Evolutionary conservation across 768 basidiomycete species (phyloP).

Genomic region (Panaeolus cyanescens): DNA sequence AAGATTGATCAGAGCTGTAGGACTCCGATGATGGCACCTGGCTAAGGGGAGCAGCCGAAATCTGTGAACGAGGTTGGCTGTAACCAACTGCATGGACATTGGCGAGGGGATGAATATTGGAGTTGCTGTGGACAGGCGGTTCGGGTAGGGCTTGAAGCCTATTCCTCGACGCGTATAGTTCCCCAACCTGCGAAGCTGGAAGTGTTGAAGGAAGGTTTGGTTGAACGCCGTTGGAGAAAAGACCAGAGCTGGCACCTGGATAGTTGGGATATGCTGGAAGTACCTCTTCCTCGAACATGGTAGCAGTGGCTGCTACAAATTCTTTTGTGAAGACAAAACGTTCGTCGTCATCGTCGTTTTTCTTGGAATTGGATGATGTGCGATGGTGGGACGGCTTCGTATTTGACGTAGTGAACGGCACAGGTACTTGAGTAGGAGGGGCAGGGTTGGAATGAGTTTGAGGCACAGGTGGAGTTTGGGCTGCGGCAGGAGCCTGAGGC

Average conservation of each 20-base stretch:
- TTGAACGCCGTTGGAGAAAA: constrained; percentile 9
- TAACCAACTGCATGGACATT: not conserved
- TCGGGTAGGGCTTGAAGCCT: not conserved
- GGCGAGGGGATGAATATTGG: not conserved
- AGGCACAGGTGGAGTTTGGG: no score
- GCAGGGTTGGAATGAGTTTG: not conserved
- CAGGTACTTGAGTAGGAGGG: not conserved
- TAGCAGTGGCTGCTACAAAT: constrained; percentile 35
- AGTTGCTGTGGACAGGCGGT: not conserved
- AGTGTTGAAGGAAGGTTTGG: constrained; percentile 5
- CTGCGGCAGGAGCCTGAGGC: constrained; percentile 7
- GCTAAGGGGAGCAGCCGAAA: not conserved
- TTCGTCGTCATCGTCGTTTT: constrained; percentile 31
- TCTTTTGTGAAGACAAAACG: constrained; percentile 37
- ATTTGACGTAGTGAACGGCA: not conserved
- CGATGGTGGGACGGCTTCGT: constrained; percentile 3
- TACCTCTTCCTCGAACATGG: constrained; percentile 34
- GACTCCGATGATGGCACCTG: not conserved
- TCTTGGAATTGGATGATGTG: constrained; percentile 7
- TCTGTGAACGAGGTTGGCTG: not conserved
- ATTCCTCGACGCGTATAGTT: constrained; percentile 23
- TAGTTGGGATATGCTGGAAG: constrained; percentile 35
- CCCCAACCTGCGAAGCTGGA: constrained; percentile 18
- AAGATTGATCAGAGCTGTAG: not conserved
- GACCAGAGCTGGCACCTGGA: constrained; percentile 18